Base-by-base conservation (phyloP, 2,329 filamentous ascomycete genomes). In the Coleophoma crateriformis region DNA sequence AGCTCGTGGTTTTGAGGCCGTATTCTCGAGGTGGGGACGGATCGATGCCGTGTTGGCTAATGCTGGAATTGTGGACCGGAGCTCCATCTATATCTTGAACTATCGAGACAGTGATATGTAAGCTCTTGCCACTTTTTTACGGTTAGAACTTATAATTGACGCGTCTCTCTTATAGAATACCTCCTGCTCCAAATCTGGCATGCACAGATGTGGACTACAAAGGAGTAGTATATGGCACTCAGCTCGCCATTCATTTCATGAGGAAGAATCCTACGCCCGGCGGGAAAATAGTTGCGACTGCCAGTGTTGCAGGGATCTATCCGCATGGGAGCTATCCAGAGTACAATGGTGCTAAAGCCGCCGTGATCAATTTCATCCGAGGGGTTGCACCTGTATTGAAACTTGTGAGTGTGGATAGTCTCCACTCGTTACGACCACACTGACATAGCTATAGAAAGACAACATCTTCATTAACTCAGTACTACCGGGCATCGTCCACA, bases 231-330 rank as follows among this genome's bases (percentile, higher is more conserved):
- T 77, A 77, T 49, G 73, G 74, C 4, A 72, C 69, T 1, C 68
- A 70, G 48, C 63, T 78, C 8, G 73, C 76, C 1, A 72, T 71
- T 10, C 74, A 79, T 54, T 79, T 76, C 58, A 78, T 78, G 76
- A 67, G 74, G 12, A 69, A 76, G 50, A 78, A 77, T 49, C 56
- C 61, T 3, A 59, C 58, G 0, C 67, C 67, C 0, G 71, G 71
- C 2, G 74, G 73, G 1, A 68, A 64, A 48, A 73, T 77, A 47
- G 61, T 75, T 11, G 65, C 68, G 0, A 76, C 73, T 1, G 65
- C 67, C 2, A 74, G 69, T 50, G 68, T 71, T 50, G 68, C 70
- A 2, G 71, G 64, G 1, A 53, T 77, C 1, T 70, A 71, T 44
- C 72, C 75, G 1, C 69, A 73, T 51, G 53, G 61, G 8, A 64